Evolutionary conservation across 1,139 yeast species (phyloP).

Genomic region (Arxiozyma heterogenica): DNA sequence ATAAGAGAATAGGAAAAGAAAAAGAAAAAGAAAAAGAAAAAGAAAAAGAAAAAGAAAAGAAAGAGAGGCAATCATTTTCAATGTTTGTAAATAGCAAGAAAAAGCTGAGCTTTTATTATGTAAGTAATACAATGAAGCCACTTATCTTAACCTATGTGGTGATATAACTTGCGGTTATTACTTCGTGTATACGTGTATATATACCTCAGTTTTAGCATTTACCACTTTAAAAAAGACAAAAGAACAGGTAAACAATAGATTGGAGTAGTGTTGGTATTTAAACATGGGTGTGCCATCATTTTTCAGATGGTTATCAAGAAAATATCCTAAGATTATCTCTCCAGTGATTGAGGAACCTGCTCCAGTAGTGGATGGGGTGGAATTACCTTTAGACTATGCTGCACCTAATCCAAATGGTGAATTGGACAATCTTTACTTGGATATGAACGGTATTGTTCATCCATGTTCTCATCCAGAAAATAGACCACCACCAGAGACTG

Average conservation of each 20-base stretch:
- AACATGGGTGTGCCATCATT: slow-evolving; percentile 87
- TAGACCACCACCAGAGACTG: slow-evolving; percentile 87
- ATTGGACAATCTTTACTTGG: slow-evolving; percentile 78
- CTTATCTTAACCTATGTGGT: background rate
- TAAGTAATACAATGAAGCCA: background rate
- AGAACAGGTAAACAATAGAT: no score
- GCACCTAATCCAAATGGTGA: slow-evolving; percentile 94
- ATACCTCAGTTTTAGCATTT: background rate
- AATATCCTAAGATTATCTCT: slow-evolving; percentile 88
- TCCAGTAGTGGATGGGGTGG: slow-evolving; percentile 45
- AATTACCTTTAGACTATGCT: slow-evolving; percentile 56
- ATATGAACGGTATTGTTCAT: slow-evolving; percentile 97
- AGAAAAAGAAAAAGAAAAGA: background rate
- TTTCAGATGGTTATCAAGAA: slow-evolving; percentile 89
- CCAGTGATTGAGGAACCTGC: slow-evolving; percentile 77
- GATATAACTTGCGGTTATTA: no score
- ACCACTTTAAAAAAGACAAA: no score
- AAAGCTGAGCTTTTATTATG: no score
- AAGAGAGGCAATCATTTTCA: no score
- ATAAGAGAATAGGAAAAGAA: no score
- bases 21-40: no score
- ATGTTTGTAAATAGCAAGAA: no score
- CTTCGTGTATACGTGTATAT: no score
- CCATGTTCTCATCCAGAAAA: slow-evolving; percentile 97
- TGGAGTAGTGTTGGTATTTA: background rate